These are phyloP conservation scores for Xylaria scruposa DNA, from an alignment of 495 filamentous ascomycete genomes.

Conservation along the genomic window DNA sequence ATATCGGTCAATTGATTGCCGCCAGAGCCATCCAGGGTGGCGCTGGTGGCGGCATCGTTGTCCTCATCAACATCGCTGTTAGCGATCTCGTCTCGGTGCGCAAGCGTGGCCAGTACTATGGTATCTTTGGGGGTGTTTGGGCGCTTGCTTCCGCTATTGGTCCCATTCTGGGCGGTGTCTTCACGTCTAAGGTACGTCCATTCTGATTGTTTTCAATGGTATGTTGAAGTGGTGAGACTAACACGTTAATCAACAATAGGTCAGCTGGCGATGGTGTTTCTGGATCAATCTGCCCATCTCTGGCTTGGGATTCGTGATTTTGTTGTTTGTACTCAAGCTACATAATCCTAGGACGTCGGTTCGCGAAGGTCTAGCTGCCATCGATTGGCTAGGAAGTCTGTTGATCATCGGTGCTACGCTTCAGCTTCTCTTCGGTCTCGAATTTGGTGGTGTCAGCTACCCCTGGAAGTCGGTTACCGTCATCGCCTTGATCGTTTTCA, in stretches of 20 bases:
- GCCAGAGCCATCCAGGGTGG: conserved; percentile 80
- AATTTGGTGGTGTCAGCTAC: conserved; percentile 73
- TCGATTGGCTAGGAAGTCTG: conserved; percentile 76
- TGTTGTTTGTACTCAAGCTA: conserved; percentile 73
- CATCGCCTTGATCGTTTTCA: conserved; percentile 78
- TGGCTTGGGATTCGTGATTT: conserved; percentile 67
- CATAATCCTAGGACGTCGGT: conserved; percentile 75
- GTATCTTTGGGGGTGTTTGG: conserved; percentile 69
- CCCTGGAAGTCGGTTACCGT: conserved; percentile 77
- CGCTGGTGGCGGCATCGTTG: conserved; percentile 79
- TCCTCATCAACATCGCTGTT: conserved; percentile 80
- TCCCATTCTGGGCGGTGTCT: conserved; percentile 77
- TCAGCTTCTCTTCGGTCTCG: conserved; percentile 79
- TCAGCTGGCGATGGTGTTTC: conserved; percentile 46
- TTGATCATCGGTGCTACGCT: conserved; percentile 73
- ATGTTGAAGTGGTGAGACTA: conserved; percentile 15
- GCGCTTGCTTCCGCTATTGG: conserved; percentile 73
- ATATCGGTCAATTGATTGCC: conserved; percentile 74
- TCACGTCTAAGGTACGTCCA: conserved; percentile 55
- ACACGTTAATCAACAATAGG: conserved; percentile 31
- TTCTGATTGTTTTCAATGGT: background rate
- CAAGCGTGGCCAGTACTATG: conserved; percentile 66
- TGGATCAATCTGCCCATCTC: conserved; percentile 65
- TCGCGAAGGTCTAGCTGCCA: conserved; percentile 67
- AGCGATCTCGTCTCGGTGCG: conserved; percentile 75